Evolutionary conservation across 2,329 filamentous ascomycete species (phyloP).

Genomic region (Aspergillus brunneoviolaceus): DNA sequence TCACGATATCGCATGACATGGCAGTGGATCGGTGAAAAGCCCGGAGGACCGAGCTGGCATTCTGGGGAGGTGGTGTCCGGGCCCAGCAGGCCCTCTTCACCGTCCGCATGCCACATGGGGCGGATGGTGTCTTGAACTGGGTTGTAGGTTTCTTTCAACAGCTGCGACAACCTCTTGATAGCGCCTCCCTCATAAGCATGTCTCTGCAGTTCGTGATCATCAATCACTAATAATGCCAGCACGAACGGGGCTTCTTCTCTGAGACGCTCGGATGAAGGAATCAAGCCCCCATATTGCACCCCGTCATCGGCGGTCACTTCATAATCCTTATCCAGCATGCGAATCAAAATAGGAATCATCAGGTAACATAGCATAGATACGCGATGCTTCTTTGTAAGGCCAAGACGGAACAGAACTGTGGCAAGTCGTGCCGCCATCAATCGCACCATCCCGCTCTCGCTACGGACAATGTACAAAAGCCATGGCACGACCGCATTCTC

Average conservation of each 20-base stretch:
- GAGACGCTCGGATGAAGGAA: conserved; percentile 52
- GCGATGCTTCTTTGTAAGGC: conserved; percentile 63
- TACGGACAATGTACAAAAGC: conserved; percentile 65
- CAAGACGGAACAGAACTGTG: conserved; percentile 67
- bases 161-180: conserved; percentile 61
- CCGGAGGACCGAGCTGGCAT: conserved; percentile 58
- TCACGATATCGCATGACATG: conserved; percentile 77
- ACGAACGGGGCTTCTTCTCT: conserved; percentile 72
- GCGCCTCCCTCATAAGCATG: conserved; percentile 71
- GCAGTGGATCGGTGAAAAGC: conserved; percentile 59
- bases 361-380: conserved; percentile 65
- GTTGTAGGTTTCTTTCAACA: conserved; percentile 67
- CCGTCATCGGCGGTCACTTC: conserved; percentile 41
- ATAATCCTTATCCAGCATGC: conserved; percentile 60
- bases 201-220: conserved; percentile 76
- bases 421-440: conserved; percentile 69
- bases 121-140: conserved; percentile 50
- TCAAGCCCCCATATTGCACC: conserved; percentile 37
- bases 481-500: conserved; percentile 73
- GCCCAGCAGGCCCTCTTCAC: conserved; percentile 21
- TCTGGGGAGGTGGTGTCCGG: conserved; percentile 31
- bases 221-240: conserved; percentile 74
- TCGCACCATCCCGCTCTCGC: conserved; percentile 57
- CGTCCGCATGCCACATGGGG: conserved; percentile 56
- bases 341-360: conserved; percentile 68